Base-by-base conservation (phyloP, 768 basidiomycete species). In the Leucosporidium scottii region DNA sequence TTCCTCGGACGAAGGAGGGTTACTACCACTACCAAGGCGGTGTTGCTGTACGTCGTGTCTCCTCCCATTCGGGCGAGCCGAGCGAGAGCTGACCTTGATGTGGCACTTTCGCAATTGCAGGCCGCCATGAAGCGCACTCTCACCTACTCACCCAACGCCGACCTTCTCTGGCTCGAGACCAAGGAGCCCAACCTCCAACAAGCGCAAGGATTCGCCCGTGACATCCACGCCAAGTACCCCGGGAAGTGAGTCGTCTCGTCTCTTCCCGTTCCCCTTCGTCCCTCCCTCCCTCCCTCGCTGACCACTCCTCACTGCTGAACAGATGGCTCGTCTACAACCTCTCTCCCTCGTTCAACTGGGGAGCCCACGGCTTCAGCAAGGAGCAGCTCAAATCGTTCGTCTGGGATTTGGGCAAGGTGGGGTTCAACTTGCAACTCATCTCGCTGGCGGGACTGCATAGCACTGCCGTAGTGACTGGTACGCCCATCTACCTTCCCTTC, bases 301-400 rank as follows among this genome's bases (percentile, higher is more conserved):
- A 13, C 57, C 6, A 3, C 48, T 47, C 20, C 2, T 64, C 50
- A 7, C 39, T 27, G 53, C 27, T 10, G 12, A 6, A 13, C 69
- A 90, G 87, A 74, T 87, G 85, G 86, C 85, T 96, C 72, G 91
- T 94, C 27, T 96, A 93, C 77, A 96, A 94, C 77, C 80, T 96
- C 65, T 92, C 90, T 74, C 93, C 92, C 7, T 91, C 90, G 75
- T 94, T 94, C 81, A 92, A 93, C 77, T 94, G 91, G 92, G 80
- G 85, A n/a, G 83, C 82, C 30, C 85, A 87, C 73, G 91, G 91
- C 20, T 93, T 89, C 78, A 83, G 83, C 54, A 74, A 76, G 61
- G 39, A 31, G 53, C 87, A 87, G 69, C 77, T 94, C 73, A 91
- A 88, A 82, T 85, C 83, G 77, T 93, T 93, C 75, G 81, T 92